Conservation (phyloP, 2,329 filamentous ascomycete genomes). For the Sphaerulina musiva region DNA sequence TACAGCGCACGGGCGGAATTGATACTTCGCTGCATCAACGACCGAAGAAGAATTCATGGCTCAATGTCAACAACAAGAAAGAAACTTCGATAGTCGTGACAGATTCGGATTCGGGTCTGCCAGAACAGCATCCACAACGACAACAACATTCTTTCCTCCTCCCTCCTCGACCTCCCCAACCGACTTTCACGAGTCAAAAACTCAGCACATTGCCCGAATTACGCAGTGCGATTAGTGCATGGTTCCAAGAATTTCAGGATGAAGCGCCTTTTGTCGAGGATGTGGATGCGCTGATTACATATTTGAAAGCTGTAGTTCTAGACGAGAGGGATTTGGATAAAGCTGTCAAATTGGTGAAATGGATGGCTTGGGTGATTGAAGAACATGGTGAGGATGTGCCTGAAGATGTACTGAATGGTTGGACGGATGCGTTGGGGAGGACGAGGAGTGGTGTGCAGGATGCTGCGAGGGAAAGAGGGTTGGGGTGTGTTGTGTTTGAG, state of each 20-base stretch:
- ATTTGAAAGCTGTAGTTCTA: slow-evolving; percentile 62
- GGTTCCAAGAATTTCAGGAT: slow-evolving; percentile 63
- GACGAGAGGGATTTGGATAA: slow-evolving; percentile 77
- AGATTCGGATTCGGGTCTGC: slow-evolving; percentile 16
- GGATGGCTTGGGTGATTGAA: slow-evolving; percentile 46
- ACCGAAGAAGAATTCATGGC: slow-evolving; percentile 6
- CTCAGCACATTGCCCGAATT: slow-evolving; percentile 56
- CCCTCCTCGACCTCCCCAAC: slow-evolving; percentile 46
- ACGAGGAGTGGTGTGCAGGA: slow-evolving; percentile 40
- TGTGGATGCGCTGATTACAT: slow-evolving; percentile 65
- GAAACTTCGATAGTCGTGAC: background rate
- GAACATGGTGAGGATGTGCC: slow-evolving; percentile 18
- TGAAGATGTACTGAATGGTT: slow-evolving; percentile 23
- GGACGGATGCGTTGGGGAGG: slow-evolving; percentile 35
- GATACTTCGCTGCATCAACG: slow-evolving; percentile 31
- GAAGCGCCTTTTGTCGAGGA: slow-evolving; percentile 77
- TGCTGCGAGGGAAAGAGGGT: slow-evolving; percentile 40
- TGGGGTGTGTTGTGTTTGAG: slow-evolving; percentile 32
- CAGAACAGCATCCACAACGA: slow-evolving; percentile 33
- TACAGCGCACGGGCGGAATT: slow-evolving; percentile 47
- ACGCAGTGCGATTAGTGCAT: slow-evolving; percentile 65
- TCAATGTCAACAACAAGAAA: too few species aligned
- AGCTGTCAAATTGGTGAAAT: slow-evolving; percentile 61
- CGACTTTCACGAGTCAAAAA: slow-evolving; percentile 57
- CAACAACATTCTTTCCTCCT: slow-evolving; percentile 34